Base-by-base conservation (phyloP, 1,284 basidiomycete genomes). In the Cryptococcus deneoformans region DNA sequence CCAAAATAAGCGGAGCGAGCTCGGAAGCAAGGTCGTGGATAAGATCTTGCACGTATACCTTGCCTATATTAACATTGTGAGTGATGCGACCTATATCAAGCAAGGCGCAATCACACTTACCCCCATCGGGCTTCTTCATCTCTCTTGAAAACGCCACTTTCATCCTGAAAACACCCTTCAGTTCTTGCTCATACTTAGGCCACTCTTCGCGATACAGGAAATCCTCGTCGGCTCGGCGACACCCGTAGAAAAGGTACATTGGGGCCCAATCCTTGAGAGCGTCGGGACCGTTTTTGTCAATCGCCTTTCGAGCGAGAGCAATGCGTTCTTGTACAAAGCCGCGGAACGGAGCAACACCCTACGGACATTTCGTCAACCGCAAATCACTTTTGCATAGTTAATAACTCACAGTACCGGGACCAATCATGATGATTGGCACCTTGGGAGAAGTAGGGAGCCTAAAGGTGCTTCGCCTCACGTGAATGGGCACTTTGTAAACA, bases 361-460 rank as follows among this genome's bases (percentile, higher is more conserved):
- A 39, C 7, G 36, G 9, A 20, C 20, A 20, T 20, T 20, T 20
- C 20, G 20, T 20, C 20, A 20, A 20, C 20, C 20, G 20, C 20
- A 20, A 20, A 20, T 20, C 20, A 20, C 20, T 91, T 34, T 46
- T 10, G 20, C 46, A 40, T 35, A 10, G 16, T 16, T 36, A 24
- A 37, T 36, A 39, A 84, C 89, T 80, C 72, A 94, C 92, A 60
- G 94, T 98, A 56, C 95, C 95, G 58, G 95, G 95, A 54, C 95
- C 95, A 73, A 99, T 86, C 95, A 99, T 98, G 78, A 99, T 93
- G 57, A 99, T 88, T 2, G 95, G 95, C 60, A 92, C 94, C 83
- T 96, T 97, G 53, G 95, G 95, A 74, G 91, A 92, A 12, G 95
- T 98, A 5, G 95, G 95, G 58, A 99, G 80, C 55, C 95, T 84